Percentiles rank a stretch among this genome's conserved stretches.
These are phyloP conservation scores for Angomonas deanei DNA, from an alignment of 208 protist species.

Conservation along the genomic window DNA sequence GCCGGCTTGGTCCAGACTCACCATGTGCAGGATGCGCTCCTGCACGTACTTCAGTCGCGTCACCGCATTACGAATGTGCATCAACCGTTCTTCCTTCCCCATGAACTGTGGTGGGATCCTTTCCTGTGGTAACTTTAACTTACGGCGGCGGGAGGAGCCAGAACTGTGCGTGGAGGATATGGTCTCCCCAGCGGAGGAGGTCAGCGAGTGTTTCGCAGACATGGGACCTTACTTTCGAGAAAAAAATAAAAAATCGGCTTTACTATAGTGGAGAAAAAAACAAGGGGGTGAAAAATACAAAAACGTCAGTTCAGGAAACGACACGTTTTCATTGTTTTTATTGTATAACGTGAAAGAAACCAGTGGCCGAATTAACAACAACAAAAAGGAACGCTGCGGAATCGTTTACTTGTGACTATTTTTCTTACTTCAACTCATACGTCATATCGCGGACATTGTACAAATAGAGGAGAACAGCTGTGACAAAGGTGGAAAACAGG, in stretches of 20 bases:
- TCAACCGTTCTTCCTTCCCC: slow-evolving; percentile 56
- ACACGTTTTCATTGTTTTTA: too few species aligned
- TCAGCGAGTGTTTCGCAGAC: slow-evolving; percentile 51
- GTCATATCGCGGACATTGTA: neutral
- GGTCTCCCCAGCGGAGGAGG: slow-evolving; percentile 53
- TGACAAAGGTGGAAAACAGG: slow-evolving; percentile 40
- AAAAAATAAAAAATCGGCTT: neutral
- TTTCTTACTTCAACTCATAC: neutral
- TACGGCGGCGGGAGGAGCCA: slow-evolving; percentile 34
- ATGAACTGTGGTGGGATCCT: slow-evolving; percentile 58
- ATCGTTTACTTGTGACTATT: too few species aligned
- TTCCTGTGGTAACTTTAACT: slow-evolving; percentile 21
- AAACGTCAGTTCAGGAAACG: neutral
- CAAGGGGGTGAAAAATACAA: neutral
- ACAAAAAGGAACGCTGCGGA: too few species aligned
- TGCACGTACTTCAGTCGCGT: slow-evolving; percentile 71
- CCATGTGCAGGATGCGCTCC: slow-evolving; percentile 65
- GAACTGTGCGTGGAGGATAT: slow-evolving; percentile 38
- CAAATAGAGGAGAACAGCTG: slow-evolving; percentile 28
- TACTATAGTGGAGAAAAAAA: neutral
- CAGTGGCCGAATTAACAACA: too few species aligned
- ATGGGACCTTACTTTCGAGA: slow-evolving; percentile 9
- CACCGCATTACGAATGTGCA: slow-evolving; percentile 67
- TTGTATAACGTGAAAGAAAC: too few species aligned
- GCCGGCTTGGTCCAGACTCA: slow-evolving; percentile 54